Evolutionary conservation across 352 stramenopile species (phyloP).

Genomic region (Globisporangium polare): DNA sequence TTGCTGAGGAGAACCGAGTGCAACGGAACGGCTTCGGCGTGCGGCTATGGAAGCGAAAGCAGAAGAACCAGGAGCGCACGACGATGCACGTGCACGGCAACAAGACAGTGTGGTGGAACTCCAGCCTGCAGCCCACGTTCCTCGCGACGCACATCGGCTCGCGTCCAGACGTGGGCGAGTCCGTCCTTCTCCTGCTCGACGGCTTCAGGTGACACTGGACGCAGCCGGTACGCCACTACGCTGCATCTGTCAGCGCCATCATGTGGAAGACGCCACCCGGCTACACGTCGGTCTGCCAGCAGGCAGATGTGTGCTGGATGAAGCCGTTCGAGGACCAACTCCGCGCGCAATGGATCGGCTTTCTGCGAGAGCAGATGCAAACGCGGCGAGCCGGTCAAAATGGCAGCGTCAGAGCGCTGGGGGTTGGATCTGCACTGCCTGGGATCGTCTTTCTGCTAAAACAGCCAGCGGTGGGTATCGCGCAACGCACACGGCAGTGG

Average conservation of each 20-base stretch:
- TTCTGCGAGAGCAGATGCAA: background rate
- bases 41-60: background rate
- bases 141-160: background rate
- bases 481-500: no score
- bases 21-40: background rate
- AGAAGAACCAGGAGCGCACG: background rate
- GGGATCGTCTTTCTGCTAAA: no score
- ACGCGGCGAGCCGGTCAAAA: no score
- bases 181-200: no score
- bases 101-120: background rate
- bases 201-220: no score
- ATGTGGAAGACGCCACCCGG: background rate
- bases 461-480: no score
- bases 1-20: background rate
- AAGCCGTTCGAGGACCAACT: background rate
- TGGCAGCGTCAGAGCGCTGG: no score
- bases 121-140: background rate
- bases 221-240: no score
- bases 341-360: background rate
- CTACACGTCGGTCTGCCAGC: background rate
- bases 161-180: no score
- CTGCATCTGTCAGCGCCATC: background rate
- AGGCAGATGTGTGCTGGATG: background rate
- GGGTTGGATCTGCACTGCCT: no score
- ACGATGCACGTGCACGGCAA: background rate